Evolutionary conservation across 1,284 basidiomycete species (phyloP).

Genomic region (Trichosporon sp.): DNA sequence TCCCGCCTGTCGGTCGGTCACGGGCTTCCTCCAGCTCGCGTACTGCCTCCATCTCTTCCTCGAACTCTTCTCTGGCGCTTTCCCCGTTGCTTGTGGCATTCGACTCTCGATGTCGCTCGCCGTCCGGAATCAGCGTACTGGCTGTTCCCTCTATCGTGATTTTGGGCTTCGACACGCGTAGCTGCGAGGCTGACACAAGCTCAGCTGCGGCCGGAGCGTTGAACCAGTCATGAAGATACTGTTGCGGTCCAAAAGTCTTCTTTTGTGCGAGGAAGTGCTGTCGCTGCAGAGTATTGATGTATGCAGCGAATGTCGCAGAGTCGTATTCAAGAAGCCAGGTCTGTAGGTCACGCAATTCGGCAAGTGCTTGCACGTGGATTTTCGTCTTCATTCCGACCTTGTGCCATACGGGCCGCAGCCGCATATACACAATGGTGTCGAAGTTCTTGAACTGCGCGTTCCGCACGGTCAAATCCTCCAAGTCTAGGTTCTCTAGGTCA

Average conservation of each 20-base stretch:
- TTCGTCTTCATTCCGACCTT: slow-evolving; percentile 88
- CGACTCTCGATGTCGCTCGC: slow-evolving; percentile 9
- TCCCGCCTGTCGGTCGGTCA: slow-evolving; percentile 16
- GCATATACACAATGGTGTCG: slow-evolving; percentile 79
- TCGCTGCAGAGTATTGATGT: slow-evolving; percentile 73
- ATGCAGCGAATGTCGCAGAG: slow-evolving; percentile 82
- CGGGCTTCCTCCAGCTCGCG: slow-evolving; percentile 28
- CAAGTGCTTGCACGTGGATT: slow-evolving; percentile 83
- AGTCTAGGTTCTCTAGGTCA: slow-evolving; percentile 63
- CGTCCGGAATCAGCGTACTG: slow-evolving; percentile 60
- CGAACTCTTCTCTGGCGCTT: slow-evolving; percentile 24
- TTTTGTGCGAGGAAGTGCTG: slow-evolving; percentile 44
- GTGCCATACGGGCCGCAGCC: slow-evolving; percentile 94
- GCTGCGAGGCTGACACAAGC: slow-evolving; percentile 60
- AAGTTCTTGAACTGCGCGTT: slow-evolving; percentile 94
- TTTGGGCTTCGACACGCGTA: slow-evolving; percentile 29
- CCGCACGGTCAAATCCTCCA: slow-evolving; percentile 89
- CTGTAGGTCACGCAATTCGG: slow-evolving; percentile 76
- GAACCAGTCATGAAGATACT: slow-evolving; percentile 48
- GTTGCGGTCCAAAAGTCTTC: slow-evolving; percentile 36
- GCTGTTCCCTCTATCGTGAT: slow-evolving; percentile 55
- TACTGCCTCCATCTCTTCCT: slow-evolving; percentile 44
- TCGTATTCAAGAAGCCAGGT: slow-evolving; percentile 89
- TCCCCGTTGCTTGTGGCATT: slow-evolving; percentile 26
- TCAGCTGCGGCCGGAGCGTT: slow-evolving; percentile 68